Conservation (phyloP, 257 asterid genomes). For the Gentiana macrophylla region DNA sequence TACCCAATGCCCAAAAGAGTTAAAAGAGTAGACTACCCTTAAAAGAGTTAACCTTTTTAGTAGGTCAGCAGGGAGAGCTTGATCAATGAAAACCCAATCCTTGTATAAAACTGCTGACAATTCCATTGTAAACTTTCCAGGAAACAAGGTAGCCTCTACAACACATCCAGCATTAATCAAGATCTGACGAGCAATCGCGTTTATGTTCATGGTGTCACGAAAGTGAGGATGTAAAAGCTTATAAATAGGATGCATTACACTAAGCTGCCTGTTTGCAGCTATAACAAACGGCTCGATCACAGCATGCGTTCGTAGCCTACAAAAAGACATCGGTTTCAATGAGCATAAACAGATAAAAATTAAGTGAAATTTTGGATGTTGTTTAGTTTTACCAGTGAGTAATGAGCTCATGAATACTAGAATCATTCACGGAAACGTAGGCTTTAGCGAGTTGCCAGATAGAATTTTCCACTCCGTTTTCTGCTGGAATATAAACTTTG, state of each 20-base stretch:
- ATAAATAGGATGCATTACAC: slow-evolving; percentile 71
- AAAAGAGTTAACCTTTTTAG: slow-evolving; percentile 38
- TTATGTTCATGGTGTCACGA: slow-evolving; percentile 62
- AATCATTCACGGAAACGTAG: slow-evolving; percentile 57
- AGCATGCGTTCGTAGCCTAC: slow-evolving; percentile 71
- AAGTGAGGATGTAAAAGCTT: slow-evolving; percentile 78
- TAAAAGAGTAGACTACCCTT: background rate
- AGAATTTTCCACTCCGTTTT: slow-evolving; percentile 42
- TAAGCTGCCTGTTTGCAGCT: slow-evolving; percentile 66
- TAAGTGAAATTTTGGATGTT: background rate
- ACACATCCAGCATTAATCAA: slow-evolving; percentile 55
- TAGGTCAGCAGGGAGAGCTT: slow-evolving; percentile 77
- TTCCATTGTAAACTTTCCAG: slow-evolving; percentile 52
- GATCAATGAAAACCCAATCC: slow-evolving; percentile 59
- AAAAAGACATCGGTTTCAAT: background rate
- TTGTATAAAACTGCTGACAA: slow-evolving; percentile 41
- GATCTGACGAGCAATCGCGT: slow-evolving; percentile 54
- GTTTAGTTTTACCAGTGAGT: slow-evolving; percentile 58
- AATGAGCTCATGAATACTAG: slow-evolving; percentile 63
- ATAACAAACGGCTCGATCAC: slow-evolving; percentile 69
- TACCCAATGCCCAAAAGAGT: too few species aligned
- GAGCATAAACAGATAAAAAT: background rate
- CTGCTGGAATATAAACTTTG: slow-evolving; percentile 46
- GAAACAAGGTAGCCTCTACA: slow-evolving; percentile 50
- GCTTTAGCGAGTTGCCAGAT: slow-evolving; percentile 84